Evolutionary conservation across 805 yeast genomes (phyloP).

Genomic region (Vanderwaltozyma yarrowii): DNA sequence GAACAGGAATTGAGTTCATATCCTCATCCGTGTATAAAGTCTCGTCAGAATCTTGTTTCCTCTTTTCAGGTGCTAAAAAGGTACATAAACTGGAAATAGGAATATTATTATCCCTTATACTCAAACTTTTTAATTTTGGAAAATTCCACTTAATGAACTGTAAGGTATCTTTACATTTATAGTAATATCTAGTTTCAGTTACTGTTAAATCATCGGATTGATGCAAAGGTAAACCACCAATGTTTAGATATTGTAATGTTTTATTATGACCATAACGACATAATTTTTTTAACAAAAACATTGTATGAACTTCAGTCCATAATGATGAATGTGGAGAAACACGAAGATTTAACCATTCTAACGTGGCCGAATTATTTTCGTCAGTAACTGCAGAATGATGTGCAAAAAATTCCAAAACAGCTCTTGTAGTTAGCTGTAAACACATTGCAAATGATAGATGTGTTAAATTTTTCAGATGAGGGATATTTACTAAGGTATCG

Average conservation of each 20-base stretch:
- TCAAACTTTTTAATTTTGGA: slow-evolving; percentile 29
- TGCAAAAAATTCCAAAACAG: slow-evolving; percentile 55
- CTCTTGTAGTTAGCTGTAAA: slow-evolving; percentile 61
- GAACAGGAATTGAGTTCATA: too few relatives aligned
- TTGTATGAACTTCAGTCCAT: slow-evolving; percentile 40
- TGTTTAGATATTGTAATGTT: slow-evolving; percentile 38
- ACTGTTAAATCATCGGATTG: slow-evolving; percentile 17
- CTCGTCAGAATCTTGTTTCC: not conserved
- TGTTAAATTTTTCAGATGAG: slow-evolving; percentile 49
- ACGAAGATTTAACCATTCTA: slow-evolving; percentile 59
- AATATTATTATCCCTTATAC: slow-evolving; percentile 29
- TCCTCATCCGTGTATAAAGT: not conserved
- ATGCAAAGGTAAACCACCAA: slow-evolving; percentile 56
- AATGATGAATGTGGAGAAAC: slow-evolving; percentile 54
- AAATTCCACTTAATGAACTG: slow-evolving; percentile 33
- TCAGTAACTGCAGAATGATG: slow-evolving; percentile 54
- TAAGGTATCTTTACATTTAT: slow-evolving; percentile 26
- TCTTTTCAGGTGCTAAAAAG: slow-evolving; percentile 22
- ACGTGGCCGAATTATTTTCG: slow-evolving; percentile 31
- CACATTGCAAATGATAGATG: slow-evolving; percentile 64
- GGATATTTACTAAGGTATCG: slow-evolving; percentile 45
- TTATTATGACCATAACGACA: slow-evolving; percentile 28
- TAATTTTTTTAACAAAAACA: slow-evolving; percentile 35
- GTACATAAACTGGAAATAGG: slow-evolving; percentile 28
- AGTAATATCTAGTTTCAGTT: slow-evolving; percentile 18